phyloP scores from a whole-genome alignment of 306 rosid species.

The Bauhinia variegata region DNA sequence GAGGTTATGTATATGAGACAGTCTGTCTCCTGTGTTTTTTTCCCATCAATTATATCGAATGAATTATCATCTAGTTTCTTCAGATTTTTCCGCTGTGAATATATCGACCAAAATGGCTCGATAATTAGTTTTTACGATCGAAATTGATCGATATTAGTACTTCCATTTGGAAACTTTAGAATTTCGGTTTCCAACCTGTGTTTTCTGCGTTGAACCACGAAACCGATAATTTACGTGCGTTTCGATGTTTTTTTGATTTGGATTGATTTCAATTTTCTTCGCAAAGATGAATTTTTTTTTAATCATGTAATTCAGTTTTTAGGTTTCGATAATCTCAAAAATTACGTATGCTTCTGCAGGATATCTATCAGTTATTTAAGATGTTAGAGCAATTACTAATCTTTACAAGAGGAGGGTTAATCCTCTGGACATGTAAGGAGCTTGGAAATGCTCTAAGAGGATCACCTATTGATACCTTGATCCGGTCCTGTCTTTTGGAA shows the following conservation, averaged over 20 bases:
- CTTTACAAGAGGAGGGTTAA: conserved; percentile 90
- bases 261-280: background rate
- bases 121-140: no score
- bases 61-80: no score
- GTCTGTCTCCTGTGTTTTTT: no score
- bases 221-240: background rate
- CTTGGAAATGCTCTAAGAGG: conserved; percentile 85
- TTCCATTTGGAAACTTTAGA: no score
- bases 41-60: no score
- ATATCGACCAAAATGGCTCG: no score
- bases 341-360: conserved; percentile 44
- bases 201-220: no score
- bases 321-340: background rate
- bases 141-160: no score
- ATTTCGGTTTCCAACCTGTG: no score
- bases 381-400: conserved; percentile 93
- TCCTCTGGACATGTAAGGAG: conserved; percentile 91
- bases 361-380: conserved; percentile 27
- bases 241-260: background rate
- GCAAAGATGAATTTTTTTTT: background rate
- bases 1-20: no score
- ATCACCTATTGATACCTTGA: conserved; percentile 88
- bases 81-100: no score
- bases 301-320: background rate
- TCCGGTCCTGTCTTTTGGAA: conserved; percentile 91